Base-by-base conservation (phyloP, 345 rosid genomes). In the Barbarea vulgaris region DNA sequence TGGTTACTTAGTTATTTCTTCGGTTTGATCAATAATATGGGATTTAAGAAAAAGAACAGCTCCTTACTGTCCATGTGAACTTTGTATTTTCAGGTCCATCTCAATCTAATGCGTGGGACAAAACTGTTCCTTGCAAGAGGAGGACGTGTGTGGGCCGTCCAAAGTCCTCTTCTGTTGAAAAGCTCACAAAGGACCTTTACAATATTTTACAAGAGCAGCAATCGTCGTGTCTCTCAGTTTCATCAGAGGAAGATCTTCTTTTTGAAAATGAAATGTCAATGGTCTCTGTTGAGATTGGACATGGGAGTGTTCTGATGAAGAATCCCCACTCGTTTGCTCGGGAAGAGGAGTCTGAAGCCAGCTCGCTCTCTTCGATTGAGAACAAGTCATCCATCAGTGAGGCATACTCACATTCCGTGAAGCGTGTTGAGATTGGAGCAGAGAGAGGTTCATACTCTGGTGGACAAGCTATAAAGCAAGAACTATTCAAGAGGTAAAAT, bases 281-380 rank as follows among this genome's bases (percentile, higher is more conserved):
- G 97, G 94, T 89, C 25, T 91, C 98, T 83, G 95, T 89, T 75
- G 99, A 96, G 86, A 85, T 89, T 74, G 98, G 99, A 76, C 97
- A 92, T 80, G 98, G 97, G 76, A 89, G 97, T 68, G 91, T 90
- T 80, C 91, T 92, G 42, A 90, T 92, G 66, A 87, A 84, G 81
- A 87, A 90, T 81, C 97, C 97, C 0, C 89, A 86, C 73, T 83
- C 90, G 50, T 81, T 88, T 77, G 87, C 86, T 84, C 90, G 95
- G 69, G 97, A 96, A 52, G 98, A 96, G 80, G 98, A 96, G 81
- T 96, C 99, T 34, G 98, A 93, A 84, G 93, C 97, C 48, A 96
- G 98, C 80, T 96, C 97, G 14, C 88, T 93, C 60, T 77, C 80
- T 71, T 89, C 98, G 1, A 88, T 90, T 75, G 97, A 95, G 84